These are phyloP conservation scores for Tolypocladium album DNA, from an alignment of 2,329 filamentous ascomycete genomes.

Conservation along the genomic window DNA sequence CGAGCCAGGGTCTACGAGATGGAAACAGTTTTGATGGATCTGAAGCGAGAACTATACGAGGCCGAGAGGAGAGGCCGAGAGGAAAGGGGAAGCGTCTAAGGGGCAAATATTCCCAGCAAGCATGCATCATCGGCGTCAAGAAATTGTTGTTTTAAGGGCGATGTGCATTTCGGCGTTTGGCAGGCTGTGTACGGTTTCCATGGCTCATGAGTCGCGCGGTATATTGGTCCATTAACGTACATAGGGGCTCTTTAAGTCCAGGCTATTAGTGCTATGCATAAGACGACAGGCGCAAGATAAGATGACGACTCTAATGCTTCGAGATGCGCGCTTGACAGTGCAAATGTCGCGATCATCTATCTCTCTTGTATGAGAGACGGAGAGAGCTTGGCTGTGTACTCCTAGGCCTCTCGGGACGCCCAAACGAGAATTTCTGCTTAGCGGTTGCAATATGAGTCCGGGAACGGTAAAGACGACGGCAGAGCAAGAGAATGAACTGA, in stretches of 20 bases:
- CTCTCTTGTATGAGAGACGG: too few relatives aligned
- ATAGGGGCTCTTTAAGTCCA: background rate
- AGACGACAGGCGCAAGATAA: background rate
- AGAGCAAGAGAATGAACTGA: background rate
- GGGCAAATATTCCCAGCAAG: background rate
- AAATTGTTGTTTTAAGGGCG: background rate
- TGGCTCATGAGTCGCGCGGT: background rate
- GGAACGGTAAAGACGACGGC: background rate
- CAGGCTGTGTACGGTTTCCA: background rate
- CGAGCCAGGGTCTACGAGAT: conserved; percentile 57
- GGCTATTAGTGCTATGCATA: background rate
- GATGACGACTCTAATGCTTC: background rate
- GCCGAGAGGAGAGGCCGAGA: conserved; percentile 49
- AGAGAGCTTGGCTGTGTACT: too few relatives aligned
- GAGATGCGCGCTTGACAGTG: background rate
- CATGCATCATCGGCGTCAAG: background rate
- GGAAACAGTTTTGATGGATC: conserved; percentile 71
- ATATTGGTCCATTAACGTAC: background rate
- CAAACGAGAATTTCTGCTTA: too few relatives aligned
- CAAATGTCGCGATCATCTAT: background rate
- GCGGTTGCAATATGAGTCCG: too few relatives aligned
- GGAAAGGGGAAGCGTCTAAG: background rate
- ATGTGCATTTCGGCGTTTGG: background rate
- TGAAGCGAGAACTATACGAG: conserved; percentile 62
- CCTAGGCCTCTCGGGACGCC: too few relatives aligned